Evolutionary conservation across 768 basidiomycete genomes (phyloP).

Genomic region (Candolleomyces aberdarensis): DNA sequence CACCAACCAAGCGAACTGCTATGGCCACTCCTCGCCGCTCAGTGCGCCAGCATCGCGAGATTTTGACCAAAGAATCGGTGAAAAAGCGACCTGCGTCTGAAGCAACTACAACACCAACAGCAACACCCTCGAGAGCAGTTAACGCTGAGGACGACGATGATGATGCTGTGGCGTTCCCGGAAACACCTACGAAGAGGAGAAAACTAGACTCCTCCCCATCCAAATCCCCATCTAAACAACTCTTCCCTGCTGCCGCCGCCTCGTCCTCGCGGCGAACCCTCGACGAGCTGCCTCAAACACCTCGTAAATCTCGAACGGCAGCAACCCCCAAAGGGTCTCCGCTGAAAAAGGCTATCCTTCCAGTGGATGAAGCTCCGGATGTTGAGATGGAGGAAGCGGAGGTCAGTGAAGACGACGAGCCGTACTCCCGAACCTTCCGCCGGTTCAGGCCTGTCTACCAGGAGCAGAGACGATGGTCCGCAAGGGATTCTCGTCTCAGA

Average conservation of each 20-base stretch:
- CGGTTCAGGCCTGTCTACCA: constrained; percentile 11
- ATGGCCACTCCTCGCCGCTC: constrained; percentile 1
- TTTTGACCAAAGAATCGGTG: constrained; percentile 6
- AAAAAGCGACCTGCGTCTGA: neutral
- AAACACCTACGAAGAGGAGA: constrained; percentile 10
- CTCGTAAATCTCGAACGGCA: neutral
- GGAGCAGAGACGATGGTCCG: constrained; percentile 8
- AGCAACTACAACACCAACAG: neutral
- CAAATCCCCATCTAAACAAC: neutral
- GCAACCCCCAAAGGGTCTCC: neutral
- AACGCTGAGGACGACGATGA: constrained; percentile 3
- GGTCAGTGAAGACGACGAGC: constrained; percentile 5
- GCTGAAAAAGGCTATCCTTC: neutral
- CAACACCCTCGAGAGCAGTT: neutral
- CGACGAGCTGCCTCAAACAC: neutral
- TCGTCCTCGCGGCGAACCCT: constrained; percentile 1
- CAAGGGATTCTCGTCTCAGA: constrained; percentile 9
- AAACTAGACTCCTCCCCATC: neutral
- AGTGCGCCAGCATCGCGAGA: constrained; percentile 2
- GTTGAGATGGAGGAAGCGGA: neutral
- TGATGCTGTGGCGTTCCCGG: neutral
- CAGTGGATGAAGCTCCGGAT: neutral
- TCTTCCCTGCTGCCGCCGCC: neutral
- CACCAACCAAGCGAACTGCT: constrained; percentile 3
- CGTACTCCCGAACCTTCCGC: neutral